Evolutionary conservation across 2,329 filamentous ascomycete species (phyloP).

Genomic region (Ascocoryne sarcoides): DNA sequence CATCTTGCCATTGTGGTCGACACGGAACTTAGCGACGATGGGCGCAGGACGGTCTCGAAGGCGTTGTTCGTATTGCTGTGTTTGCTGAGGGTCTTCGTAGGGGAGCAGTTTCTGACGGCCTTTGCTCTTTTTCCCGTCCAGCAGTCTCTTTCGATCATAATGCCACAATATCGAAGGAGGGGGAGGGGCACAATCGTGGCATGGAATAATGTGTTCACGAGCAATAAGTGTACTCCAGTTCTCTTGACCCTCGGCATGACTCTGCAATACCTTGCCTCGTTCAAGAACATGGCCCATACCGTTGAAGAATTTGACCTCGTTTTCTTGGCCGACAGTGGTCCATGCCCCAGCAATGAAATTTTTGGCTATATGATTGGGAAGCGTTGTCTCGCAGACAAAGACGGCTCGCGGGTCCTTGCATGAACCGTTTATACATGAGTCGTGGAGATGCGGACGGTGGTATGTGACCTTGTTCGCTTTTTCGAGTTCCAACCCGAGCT

Average conservation of each 20-base stretch:
- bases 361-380: background rate
- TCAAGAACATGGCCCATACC: slow-evolving; percentile 8
- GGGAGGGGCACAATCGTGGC: slow-evolving; percentile 30
- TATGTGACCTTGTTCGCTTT: background rate
- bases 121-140: background rate
- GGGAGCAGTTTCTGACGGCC: slow-evolving; percentile 29
- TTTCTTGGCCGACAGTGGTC: slow-evolving; percentile 4
- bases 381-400: slow-evolving; percentile 4
- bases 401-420: slow-evolving; percentile 1
- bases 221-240: slow-evolving; percentile 3
- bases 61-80: slow-evolving; percentile 40
- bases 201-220: slow-evolving; percentile 3
- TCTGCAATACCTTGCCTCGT: slow-evolving; percentile 5
- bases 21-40: slow-evolving; percentile 32
- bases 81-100: slow-evolving; percentile 42
- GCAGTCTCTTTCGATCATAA: slow-evolving; percentile 9
- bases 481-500: background rate
- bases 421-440: background rate
- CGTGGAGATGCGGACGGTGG: background rate
- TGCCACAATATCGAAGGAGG: slow-evolving; percentile 33
- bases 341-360: background rate
- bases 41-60: slow-evolving; percentile 39
- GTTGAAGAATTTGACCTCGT: slow-evolving; percentile 3
- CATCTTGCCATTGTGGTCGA: slow-evolving; percentile 23
- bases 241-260: slow-evolving; percentile 2